Percentiles rank a stretch among this genome's conserved stretches.
These are phyloP conservation scores for Solanum neorickii DNA, from an alignment of 257 asterid species.

Conservation along the genomic window DNA sequence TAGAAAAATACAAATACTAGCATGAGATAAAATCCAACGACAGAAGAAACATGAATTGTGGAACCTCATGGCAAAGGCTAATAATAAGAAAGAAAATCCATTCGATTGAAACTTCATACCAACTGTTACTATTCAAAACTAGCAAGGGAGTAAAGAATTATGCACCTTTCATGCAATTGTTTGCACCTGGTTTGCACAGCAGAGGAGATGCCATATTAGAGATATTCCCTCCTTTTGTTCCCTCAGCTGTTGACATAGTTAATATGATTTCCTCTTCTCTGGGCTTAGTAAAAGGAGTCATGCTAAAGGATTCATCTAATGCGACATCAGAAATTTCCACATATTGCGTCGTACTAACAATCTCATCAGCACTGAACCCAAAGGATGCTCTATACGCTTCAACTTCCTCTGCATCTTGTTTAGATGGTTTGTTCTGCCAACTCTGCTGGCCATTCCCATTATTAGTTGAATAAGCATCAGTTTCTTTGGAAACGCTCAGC, in stretches of 20 bases:
- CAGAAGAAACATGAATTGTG: not conserved
- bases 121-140: not conserved
- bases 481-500: slow-evolving; percentile 81
- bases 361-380: slow-evolving; percentile 98
- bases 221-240: slow-evolving; percentile 9
- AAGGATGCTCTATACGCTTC: slow-evolving; percentile 98
- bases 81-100: not conserved
- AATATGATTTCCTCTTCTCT: slow-evolving; percentile 24
- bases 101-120: not conserved
- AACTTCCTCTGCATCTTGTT: slow-evolving; percentile 80
- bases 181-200: slow-evolving; percentile 27
- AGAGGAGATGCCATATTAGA: slow-evolving; percentile 22
- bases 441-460: slow-evolving; percentile 56
- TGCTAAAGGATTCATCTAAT: slow-evolving; percentile 61
- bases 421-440: slow-evolving; percentile 56
- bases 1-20: not conserved
- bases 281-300: slow-evolving; percentile 41
- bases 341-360: slow-evolving; percentile 65
- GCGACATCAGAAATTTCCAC: slow-evolving; percentile 76
- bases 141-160: not conserved
- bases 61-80: not conserved
- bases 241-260: slow-evolving; percentile 23
- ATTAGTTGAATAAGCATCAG: slow-evolving; percentile 63
- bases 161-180: not conserved
- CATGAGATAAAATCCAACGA: not conserved